phyloP scores from a whole-genome alignment of 345 rosid genomes.

The Populus davidiana region DNA sequence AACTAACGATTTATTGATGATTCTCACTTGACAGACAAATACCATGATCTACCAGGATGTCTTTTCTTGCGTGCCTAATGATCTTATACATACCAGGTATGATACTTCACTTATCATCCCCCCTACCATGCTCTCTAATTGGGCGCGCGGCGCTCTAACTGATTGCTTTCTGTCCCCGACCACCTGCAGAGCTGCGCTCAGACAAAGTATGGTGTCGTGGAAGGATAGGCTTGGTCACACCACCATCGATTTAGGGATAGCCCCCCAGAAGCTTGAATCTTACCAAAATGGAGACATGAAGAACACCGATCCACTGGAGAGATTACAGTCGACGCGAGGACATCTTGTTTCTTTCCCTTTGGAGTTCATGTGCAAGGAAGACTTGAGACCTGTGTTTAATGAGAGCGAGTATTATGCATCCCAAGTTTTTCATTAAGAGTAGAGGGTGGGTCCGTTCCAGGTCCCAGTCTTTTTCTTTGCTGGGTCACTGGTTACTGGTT shows the following conservation, averaged over 20 bases:
- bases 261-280: constrained; percentile 67
- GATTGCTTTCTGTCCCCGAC: background rate
- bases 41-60: constrained; percentile 85
- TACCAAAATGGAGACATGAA: constrained; percentile 58
- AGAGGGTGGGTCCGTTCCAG: background rate
- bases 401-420: constrained; percentile 97
- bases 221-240: constrained; percentile 83
- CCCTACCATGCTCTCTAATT: background rate
- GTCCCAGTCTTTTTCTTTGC: background rate
- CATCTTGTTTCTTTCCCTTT: constrained; percentile 92
- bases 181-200: constrained; percentile 49
- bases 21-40: constrained; percentile 55
- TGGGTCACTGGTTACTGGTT: background rate
- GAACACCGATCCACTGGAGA: constrained; percentile 57
- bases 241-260: constrained; percentile 88
- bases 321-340: constrained; percentile 61
- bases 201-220: constrained; percentile 63
- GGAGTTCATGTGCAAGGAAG: constrained; percentile 93
- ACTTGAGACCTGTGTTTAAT: constrained; percentile 84
- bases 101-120: background rate
- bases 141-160: background rate
- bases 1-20: constrained; percentile 12
- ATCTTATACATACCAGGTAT: constrained; percentile 87
- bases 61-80: constrained; percentile 86
- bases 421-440: constrained; percentile 71